These are phyloP conservation scores for Daldinia loculata DNA, from an alignment of 495 filamentous ascomycete genomes.

Conservation along the genomic window DNA sequence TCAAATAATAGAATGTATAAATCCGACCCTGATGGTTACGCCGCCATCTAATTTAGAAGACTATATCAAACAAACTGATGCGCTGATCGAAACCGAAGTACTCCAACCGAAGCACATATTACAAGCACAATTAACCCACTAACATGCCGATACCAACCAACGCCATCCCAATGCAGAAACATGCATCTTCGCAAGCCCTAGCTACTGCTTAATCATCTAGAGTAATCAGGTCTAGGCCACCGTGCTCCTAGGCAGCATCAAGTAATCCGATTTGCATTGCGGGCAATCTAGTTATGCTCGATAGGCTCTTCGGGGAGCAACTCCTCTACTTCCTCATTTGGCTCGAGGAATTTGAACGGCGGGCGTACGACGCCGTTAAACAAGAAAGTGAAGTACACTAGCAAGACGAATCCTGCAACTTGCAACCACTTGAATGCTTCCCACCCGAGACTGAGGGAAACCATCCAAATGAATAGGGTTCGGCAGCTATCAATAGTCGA, in stretches of 20 bases:
- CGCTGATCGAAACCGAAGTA: not conserved
- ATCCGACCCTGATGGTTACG: not conserved
- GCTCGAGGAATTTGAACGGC: slow-evolving; percentile 65
- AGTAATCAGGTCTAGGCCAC: not conserved
- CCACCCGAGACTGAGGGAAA: slow-evolving; percentile 92
- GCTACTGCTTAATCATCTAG: not conserved
- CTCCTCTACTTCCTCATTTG: slow-evolving; percentile 68
- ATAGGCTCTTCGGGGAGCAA: slow-evolving; percentile 87
- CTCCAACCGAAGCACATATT: slow-evolving; percentile 13
- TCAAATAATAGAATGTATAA: not conserved
- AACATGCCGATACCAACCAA: slow-evolving; percentile 10
- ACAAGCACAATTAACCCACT: not conserved
- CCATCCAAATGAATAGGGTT: slow-evolving; percentile 97
- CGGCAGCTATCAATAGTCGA: slow-evolving; percentile 97
- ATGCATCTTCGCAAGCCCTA: not conserved
- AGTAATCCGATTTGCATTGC: not conserved
- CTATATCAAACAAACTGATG: slow-evolving; percentile 8
- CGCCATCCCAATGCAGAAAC: slow-evolving; percentile 41
- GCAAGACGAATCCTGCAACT: slow-evolving; percentile 82
- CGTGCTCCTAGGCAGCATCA: not conserved
- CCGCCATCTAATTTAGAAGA: not conserved
- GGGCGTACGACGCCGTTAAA: slow-evolving; percentile 92
- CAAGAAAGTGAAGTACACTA: slow-evolving; percentile 96
- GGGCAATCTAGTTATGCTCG: slow-evolving; percentile 66
- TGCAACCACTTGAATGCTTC: slow-evolving; percentile 98